Evolutionary conservation across 768 basidiomycete species (phyloP).

Genomic region (Kwoniella shandongensis): DNA sequence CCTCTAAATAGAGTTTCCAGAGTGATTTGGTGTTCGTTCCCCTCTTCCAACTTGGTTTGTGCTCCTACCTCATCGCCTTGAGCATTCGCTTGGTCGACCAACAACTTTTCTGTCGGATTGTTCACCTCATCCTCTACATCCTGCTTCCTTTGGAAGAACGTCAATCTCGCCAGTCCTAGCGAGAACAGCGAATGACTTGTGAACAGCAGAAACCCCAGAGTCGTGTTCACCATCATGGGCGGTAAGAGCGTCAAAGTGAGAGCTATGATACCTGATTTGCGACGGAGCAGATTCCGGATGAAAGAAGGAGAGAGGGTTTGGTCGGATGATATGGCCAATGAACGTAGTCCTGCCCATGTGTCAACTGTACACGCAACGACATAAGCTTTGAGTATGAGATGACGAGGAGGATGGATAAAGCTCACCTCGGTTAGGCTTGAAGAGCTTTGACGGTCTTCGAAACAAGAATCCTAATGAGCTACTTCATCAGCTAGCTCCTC

Average conservation of each 20-base stretch:
- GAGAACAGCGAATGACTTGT: slow-evolving; percentile 50
- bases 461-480: slow-evolving; percentile 44
- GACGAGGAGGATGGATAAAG: not conserved
- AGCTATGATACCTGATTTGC: slow-evolving; percentile 36
- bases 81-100: not conserved
- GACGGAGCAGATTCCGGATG: slow-evolving; percentile 39
- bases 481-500: not conserved
- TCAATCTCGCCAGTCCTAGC: slow-evolving; percentile 29
- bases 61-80: not conserved
- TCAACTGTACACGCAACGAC: slow-evolving; percentile 33
- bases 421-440: slow-evolving; percentile 46
- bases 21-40: slow-evolving; percentile 25
- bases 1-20: slow-evolving; percentile 35
- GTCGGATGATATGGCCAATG: slow-evolving; percentile 45
- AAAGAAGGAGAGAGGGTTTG: slow-evolving; percentile 46
- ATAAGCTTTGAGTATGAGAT: not conserved
- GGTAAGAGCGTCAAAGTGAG: slow-evolving; percentile 43
- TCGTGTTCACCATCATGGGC: slow-evolving; percentile 48
- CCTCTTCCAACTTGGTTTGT: slow-evolving; percentile 4
- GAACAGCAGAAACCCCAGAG: slow-evolving; percentile 50
- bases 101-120: not conserved
- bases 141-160: slow-evolving; percentile 61
- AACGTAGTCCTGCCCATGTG: slow-evolving; percentile 46
- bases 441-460: slow-evolving; percentile 49
- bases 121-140: slow-evolving; percentile 56